Base-by-base conservation (phyloP, 2,329 filamentous ascomycete species). In the Metarhizium guizhouense region DNA sequence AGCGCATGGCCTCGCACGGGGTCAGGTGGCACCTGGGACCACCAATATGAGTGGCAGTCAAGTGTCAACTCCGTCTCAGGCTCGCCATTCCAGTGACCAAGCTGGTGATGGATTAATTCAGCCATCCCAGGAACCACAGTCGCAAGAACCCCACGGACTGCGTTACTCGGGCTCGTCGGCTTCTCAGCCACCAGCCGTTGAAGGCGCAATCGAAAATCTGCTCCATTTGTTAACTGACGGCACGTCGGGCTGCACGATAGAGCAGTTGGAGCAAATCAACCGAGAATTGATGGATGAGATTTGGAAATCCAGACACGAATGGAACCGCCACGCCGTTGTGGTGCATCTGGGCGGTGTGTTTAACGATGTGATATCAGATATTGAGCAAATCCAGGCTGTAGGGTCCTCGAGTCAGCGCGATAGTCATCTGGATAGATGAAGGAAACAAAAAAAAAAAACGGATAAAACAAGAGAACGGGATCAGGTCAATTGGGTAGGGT, bases 241-340 rank as follows among this genome's bases (percentile, higher is more conserved):
- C 48, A 93, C 88, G 2, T 85, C 83, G 20, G 90, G 89, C 1
- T 89, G 88, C 68, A 88, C 86, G 0, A 88, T 99, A 53, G 94
- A 99, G 72, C 93, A 99, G 70, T 76, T 99, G 20, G 93, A 97
- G 75, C 93, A 97, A 71, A 86, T 96, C 68, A 92, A 92, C 68
- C 86, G 91, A 7, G 84, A 87, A 61, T 76, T 97, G 60, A 97
- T 97, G 93, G 88, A 93, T 58, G 84, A 86, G 60, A 81, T 97
- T 48, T 99, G 94, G 94, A 79, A 79, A 58, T 81, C 81, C 58
- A 81, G 91, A 52, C 80, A 83, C 51, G 86, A 95, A 65, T 94
- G 89, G 83, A 94, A 99, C 71, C 83, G 94, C 47, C 86, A 84
- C 63, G 78, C 79, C 63, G 91, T 96, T 14, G 78, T 86, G 14